Base-by-base conservation (phyloP, 176 grass and related monocot genomes). In the Panicum miliaceum region DNA sequence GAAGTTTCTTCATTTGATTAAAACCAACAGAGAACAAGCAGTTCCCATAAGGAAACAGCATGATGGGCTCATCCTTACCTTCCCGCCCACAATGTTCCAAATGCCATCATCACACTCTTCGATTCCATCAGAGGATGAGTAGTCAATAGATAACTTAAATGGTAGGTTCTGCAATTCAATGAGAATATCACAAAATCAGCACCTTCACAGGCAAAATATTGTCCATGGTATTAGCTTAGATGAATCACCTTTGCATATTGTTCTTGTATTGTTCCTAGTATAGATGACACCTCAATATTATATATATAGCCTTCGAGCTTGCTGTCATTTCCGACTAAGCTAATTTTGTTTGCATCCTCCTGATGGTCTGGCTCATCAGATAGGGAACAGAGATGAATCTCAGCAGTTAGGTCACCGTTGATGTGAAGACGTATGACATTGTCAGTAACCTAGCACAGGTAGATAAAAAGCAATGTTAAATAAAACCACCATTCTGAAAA, bases 71-170 rank as follows among this genome's bases (percentile, higher is more conserved):
- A 68, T 38, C 42, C 78, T 85, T 74, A 98, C 96, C 91, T 98
- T 98, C 20, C 96, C 93, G 61, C 96, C 93, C n/a, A 98, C 96
- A 81, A 98, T 92, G 84, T 41, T 92, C 96, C 96, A 98, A 64
- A 92, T 87, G 36, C 93, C 96, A 22, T 96, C 96, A 77, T 87
- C 85, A 79, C 87, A 87, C 75, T 90, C 91, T 76, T 96, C 93
- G 27, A 98, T 81, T 79, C 96, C 93, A 81, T 98, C 96, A 26
- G 69, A 93, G 73, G 80, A 90, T 54, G 85, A 93, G 81, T 83
- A 81, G 56, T 98, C 93, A 87, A 98, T 86, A 77, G 85, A 93
- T 84, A 98, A 81, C 58, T 90, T 98, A 68, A 89, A 83, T 84
- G 96, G 93, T 71, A 89, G 85, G 79, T 89, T 93, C 96, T 98